Base-by-base conservation (phyloP, 768 basidiomycete species). In the Tylopilus sp. region DNA sequence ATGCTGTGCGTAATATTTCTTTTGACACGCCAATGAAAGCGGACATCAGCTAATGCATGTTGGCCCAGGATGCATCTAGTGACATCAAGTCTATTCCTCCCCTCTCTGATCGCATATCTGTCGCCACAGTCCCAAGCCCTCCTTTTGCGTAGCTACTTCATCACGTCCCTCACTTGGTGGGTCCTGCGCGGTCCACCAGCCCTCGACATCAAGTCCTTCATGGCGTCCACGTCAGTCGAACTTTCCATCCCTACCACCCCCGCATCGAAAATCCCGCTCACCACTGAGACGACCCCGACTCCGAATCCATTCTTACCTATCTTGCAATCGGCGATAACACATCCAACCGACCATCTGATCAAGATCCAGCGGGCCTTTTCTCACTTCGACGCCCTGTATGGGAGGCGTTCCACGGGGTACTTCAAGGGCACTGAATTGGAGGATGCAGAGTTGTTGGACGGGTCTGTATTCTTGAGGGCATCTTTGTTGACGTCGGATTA, bases 291-390 rank as follows among this genome's bases (percentile, higher is more conserved):
- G 24, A 55, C 49, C 1, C 54, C 57, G 2, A 50, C n/a, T 3
- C 70, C 74, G 3, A 78, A 78, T 47, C 60, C 67, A 0, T 78
- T 78, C 71, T 51, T 75, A 6, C 63, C 69, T 0, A 64, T 78
- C 56, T 59, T 78, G 37, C 71, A 78, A 48, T 66, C 67, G 4
- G 61, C 70, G 10, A 62, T 78, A 33, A 43, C 66, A 0, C 70
- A 75, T 51, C 72, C 73, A 0, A 45, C 54, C 5, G 72, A 73
- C 11, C 74, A 73, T 41, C 7, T 72, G 10, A 11, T 57, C 40
- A 73, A 74, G 48, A 57, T 68, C 17, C 71, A 74, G 30, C 70
- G 70, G 0, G 28, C 72, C 0, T 62, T 75, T 21, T 69, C 66
- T 0, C 74, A 74, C 53, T 74, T 62, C 47, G 52, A 66, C 28